Percentiles rank a stretch among this genome's conserved stretches.
Conservation (phyloP, 1,139 yeast genomes). For the Nadsonia starkeyi-henricii region DNA sequence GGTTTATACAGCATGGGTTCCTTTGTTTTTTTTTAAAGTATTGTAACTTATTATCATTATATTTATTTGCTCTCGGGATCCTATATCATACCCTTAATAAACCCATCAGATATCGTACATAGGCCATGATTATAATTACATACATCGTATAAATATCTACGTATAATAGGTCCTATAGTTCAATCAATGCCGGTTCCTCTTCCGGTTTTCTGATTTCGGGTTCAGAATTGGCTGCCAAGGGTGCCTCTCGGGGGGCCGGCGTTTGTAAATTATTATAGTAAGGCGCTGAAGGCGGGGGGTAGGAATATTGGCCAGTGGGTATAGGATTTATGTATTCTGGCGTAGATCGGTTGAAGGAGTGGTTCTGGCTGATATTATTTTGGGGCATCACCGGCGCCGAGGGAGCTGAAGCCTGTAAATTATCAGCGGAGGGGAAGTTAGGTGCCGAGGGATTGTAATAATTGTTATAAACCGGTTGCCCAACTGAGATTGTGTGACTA, state of each 20-base stretch:
- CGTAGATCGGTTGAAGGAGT: neutral
- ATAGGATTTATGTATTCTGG: neutral
- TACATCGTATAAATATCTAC: too few species aligned
- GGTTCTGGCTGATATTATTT: neutral
- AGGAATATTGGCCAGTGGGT: neutral
- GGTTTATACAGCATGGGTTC: too few species aligned
- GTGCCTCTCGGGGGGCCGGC: neutral
- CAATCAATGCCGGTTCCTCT: neutral
- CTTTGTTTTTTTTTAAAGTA: too few species aligned
- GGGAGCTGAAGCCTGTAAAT: constrained; percentile 4
- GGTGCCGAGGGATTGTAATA: constrained; percentile 1
- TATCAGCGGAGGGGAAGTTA: constrained; percentile 3
- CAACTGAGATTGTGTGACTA: constrained; percentile 8
- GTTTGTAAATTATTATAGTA: too few species aligned
- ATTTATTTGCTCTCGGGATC: too few species aligned
- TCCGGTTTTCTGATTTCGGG: neutral
- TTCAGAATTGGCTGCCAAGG: neutral
- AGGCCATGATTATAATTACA: too few species aligned
- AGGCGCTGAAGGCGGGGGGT: too few species aligned
- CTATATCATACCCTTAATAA: too few species aligned
- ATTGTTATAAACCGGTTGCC: neutral
- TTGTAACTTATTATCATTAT: too few species aligned
- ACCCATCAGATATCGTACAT: too few species aligned
- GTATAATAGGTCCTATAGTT: neutral
- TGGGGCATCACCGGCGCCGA: constrained; percentile 1